Evolutionary conservation across 1,284 basidiomycete genomes (phyloP), one percentile per base, ranked within the genome.

Genomic region (Meira nashicola): DNA sequence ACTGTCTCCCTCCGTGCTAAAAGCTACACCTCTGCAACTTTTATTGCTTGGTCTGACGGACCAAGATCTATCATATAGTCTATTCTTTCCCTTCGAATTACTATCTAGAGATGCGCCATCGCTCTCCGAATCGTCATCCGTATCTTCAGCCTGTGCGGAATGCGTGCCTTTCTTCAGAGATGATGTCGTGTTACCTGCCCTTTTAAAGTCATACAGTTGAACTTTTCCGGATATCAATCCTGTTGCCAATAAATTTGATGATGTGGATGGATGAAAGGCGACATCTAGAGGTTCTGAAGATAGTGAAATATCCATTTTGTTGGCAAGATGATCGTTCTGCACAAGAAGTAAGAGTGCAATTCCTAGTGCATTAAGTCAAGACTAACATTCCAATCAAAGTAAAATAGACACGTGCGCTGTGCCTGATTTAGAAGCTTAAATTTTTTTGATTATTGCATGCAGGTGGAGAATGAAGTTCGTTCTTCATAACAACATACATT

Each of bases 241-340:
- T 5, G 87, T 83, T 76, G 89, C 92, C 9, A 93, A 84, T 17
- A 86, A 46, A 47, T 68, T 63, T 8, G 52, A 82, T 0, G 86
- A 79, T 40, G 84, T 77, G 0, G 80, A 82, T 0, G 92, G 92
- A 71, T 93, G 90, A 75, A 95, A 95, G 1, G 83, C 84, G 48
- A 95, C 82, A 80, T 95, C 92, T 77, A 95, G 93, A 39, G 92
- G 86, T 79, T 95, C 89, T 21, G 85, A 84, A 53, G 85, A 66
- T 10, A 78, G 70, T 11, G 71, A 66, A 37, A 78, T 73, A 62
- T 77, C 70, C 73, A 78, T 76, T 48, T 15, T 40, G 10, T 43
- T 15, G 15, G 15, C 11, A 10, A 40, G 41, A 43, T 43, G 41
- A 33, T 33, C n/a, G 39, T 40, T n/a, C 39, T 40, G n/a, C n/a